phyloP scores from a whole-genome alignment of 140 eudicot genomes.

The Anethum foeniculum region DNA sequence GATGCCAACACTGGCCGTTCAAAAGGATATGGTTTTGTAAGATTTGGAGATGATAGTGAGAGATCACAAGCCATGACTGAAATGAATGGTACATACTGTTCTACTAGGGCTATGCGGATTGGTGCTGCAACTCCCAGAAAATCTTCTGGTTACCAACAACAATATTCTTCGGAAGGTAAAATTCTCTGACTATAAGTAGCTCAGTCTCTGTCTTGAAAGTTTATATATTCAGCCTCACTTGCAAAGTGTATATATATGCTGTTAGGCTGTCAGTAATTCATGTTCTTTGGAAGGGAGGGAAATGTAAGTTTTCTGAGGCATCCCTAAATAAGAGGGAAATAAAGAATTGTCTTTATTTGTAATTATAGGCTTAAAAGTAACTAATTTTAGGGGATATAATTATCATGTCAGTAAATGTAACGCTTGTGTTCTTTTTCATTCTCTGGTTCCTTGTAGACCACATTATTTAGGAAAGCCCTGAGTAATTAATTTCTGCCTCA shows the following conservation, averaged over 20 bases:
- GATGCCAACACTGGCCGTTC: slow-evolving; percentile 57
- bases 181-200: background rate
- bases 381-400: background rate
- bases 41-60: slow-evolving; percentile 65
- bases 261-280: background rate
- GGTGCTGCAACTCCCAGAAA: slow-evolving; percentile 68
- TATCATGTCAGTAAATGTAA: background rate
- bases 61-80: slow-evolving; percentile 69
- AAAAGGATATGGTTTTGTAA: slow-evolving; percentile 67
- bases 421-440: background rate
- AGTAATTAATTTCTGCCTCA: background rate
- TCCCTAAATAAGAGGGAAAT: background rate
- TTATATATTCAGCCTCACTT: background rate
- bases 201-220: background rate
- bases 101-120: slow-evolving; percentile 59
- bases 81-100: slow-evolving; percentile 61
- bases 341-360: background rate
- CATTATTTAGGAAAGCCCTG: background rate
- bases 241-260: background rate
- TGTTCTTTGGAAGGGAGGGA: background rate
- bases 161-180: slow-evolving; percentile 47
- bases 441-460: background rate
- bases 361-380: background rate
- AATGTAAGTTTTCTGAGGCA: background rate
- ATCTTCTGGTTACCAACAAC: slow-evolving; percentile 54